These are phyloP conservation scores for Melanogaster broomeanus DNA, from an alignment of 768 basidiomycete genomes.

Conservation along the genomic window DNA sequence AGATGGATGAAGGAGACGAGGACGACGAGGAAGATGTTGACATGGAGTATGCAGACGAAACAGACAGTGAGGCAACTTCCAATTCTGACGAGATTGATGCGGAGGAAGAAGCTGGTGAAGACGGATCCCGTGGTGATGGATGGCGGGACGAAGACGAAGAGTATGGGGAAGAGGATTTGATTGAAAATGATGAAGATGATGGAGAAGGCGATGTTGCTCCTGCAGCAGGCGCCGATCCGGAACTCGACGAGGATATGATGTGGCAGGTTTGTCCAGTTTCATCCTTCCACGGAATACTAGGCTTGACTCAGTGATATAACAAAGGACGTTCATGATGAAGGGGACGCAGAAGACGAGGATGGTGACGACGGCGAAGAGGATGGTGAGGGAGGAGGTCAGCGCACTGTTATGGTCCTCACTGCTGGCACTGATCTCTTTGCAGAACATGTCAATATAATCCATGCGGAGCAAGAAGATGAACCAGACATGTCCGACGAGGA, in stretches of 20 bases:
- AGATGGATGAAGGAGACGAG: slow-evolving; percentile 81
- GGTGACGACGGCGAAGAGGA: slow-evolving; percentile 53
- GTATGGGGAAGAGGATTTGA: slow-evolving; percentile 61
- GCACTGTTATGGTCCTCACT: background rate
- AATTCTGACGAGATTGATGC: slow-evolving; percentile 70
- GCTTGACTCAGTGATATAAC: slow-evolving; percentile 9
- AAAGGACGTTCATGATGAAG: slow-evolving; percentile 58
- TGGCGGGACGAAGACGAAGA: slow-evolving; percentile 61
- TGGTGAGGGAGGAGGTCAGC: slow-evolving; percentile 20
- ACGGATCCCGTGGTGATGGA: slow-evolving; percentile 42
- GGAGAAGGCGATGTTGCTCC: slow-evolving; percentile 48
- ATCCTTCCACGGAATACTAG: background rate
- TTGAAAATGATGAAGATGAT: slow-evolving; percentile 63
- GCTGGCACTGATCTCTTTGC: slow-evolving; percentile 8
- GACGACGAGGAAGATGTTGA: slow-evolving; percentile 84
- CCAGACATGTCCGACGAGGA: slow-evolving; percentile 70
- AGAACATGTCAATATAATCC: slow-evolving; percentile 60
- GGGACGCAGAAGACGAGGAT: slow-evolving; percentile 60
- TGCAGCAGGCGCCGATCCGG: slow-evolving; percentile 50
- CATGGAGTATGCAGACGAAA: slow-evolving; percentile 85
- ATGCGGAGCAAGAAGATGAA: slow-evolving; percentile 61
- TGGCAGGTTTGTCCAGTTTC: slow-evolving; percentile 49
- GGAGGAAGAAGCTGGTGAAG: slow-evolving; percentile 61
- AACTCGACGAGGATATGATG: slow-evolving; percentile 52
- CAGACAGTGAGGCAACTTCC: slow-evolving; percentile 80